These are phyloP conservation scores for Aegilops speltoides DNA, from an alignment of 176 grass and related monocot genomes.

Conservation along the genomic window DNA sequence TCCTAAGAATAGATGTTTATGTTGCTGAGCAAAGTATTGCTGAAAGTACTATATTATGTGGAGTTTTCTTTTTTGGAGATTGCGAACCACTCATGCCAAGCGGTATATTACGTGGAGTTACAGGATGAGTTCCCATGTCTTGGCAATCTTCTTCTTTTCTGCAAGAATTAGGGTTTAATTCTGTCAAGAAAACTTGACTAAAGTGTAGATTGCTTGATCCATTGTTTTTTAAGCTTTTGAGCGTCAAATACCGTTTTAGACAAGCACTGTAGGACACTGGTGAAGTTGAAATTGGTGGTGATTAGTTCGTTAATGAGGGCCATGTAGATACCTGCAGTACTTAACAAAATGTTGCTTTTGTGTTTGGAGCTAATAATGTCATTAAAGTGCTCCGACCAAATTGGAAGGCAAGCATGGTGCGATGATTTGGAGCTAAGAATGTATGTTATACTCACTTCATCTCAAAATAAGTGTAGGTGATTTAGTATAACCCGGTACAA, in stretches of 20 bases:
- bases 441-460: too few species aligned
- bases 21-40: too few species aligned
- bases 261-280: constrained; percentile 56
- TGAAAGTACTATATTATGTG: too few species aligned
- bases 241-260: background rate
- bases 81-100: too few species aligned
- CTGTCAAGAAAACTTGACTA: background rate
- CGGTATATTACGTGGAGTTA: too few species aligned
- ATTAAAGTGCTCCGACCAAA: constrained; percentile 68
- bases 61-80: background rate
- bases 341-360: constrained; percentile 75
- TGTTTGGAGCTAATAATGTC: constrained; percentile 77
- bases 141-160: too few species aligned
- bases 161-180: background rate
- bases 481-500: too few species aligned
- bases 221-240: too few species aligned
- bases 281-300: constrained; percentile 81
- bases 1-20: too few species aligned
- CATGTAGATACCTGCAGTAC: constrained; percentile 90
- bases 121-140: too few species aligned
- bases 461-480: too few species aligned
- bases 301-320: constrained; percentile 64
- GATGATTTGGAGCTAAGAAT: background rate
- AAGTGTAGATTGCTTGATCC: background rate
- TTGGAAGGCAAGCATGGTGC: constrained; percentile 50